phyloP scores from a whole-genome alignment of 106 monocot genomes.

The Dioscorea dumetorum region DNA sequence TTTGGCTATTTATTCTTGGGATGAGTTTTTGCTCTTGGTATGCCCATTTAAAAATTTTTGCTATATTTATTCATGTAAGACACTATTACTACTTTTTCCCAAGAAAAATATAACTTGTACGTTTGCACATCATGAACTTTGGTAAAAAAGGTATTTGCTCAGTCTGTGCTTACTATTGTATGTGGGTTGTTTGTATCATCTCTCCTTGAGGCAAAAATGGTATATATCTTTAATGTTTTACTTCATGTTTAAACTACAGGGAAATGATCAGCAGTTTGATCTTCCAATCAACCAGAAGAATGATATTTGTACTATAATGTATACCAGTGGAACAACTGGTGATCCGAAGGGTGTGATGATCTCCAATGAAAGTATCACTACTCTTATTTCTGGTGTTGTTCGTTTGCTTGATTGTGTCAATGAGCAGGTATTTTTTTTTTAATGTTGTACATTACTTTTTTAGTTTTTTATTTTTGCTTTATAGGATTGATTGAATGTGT shows the following conservation, averaged over 20 bases:
- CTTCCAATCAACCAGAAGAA: constrained; percentile 48
- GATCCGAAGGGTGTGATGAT: constrained; percentile 96
- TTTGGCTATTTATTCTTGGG: constrained; percentile 75
- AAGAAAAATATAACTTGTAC: no score
- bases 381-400: constrained; percentile 59
- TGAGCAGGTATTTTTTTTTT: constrained; percentile 34
- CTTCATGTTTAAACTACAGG: constrained; percentile 25
- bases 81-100: no score
- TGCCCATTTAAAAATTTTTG: not conserved
- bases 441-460: no score
- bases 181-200: no score
- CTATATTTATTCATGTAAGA: no score
- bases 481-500: no score
- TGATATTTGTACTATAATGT: constrained; percentile 96
- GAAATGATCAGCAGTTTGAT: constrained; percentile 52
- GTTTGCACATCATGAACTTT: no score
- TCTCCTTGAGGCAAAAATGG: no score
- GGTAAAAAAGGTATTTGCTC: no score
- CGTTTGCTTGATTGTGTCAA: constrained; percentile 33
- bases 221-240: no score
- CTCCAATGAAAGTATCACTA: constrained; percentile 74
- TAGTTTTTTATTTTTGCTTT: not conserved
- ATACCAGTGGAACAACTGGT: constrained; percentile 98
- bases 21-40: constrained; percentile 75
- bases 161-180: no score